Base-by-base conservation (phyloP, 1,139 yeast species). In the Yamadazyma triangularis region DNA sequence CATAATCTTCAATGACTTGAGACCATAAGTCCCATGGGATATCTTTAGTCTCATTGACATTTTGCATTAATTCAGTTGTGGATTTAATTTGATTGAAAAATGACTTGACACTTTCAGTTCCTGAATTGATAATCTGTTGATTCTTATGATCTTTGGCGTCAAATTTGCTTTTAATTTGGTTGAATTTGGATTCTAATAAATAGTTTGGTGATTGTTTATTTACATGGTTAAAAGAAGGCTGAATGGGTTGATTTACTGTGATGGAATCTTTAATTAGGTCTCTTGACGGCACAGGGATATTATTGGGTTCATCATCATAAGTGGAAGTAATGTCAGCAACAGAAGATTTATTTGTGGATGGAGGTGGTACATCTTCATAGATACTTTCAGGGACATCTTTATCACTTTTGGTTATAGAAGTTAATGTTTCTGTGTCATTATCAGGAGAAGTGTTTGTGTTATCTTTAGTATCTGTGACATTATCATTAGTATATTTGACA, bases 11-110 rank as follows among this genome's bases (percentile, higher is more conserved):
- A 16, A 41, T 24, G 9, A 42, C 25, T 15, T 30, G 18, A 5
- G 87, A 75, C 97, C 97, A 91, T 50, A 86, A 82, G 28, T 81
- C 85, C 96, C 96, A 88, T 51, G 85, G 89, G 26, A 52, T 61
- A 28, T 55, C 49, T n/a, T 13, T 35, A 18, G 9, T 41, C 57
- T 51, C 28, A 8, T 27, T 8, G 10, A 26, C 24, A 26, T 16
- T 71, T 60, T 30, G 60, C 51, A 42, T 69, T 53, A 11, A 69
- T 64, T 39, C 77, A 73, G 51, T 81, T 83, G 20, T 18, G 4
- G 82, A 76, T 35, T 72, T 70, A 50, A 44, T 33, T 16, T 39
- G 45, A 13, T 33, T 21, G 19, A 42, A 42, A 3, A 44, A 33
- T 3, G 47, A 32, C 23, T 75, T 81, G 34, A 86, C 65, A 37